These are phyloP conservation scores for Keqinozyma sinolaborantium DNA, from an alignment of 1,139 yeast genomes.

Conservation along the genomic window DNA sequence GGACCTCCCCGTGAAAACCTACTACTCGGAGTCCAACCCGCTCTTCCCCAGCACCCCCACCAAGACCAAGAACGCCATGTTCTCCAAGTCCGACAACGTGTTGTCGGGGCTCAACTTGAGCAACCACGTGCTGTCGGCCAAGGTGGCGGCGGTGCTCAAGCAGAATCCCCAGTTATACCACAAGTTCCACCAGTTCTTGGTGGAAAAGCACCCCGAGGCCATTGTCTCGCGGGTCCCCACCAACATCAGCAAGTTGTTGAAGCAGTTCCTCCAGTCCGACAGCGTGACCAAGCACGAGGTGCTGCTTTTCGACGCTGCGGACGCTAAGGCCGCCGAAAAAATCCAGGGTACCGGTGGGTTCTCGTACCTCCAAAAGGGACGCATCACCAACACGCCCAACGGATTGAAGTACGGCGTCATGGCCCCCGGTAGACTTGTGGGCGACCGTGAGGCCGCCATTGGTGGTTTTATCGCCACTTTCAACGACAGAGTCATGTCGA, in stretches of 20 bases:
- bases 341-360: slow-evolving; percentile 73
- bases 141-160: slow-evolving; percentile 25
- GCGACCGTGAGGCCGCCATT: slow-evolving; percentile 55
- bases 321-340: slow-evolving; percentile 9
- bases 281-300: slow-evolving; percentile 6
- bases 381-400: slow-evolving; percentile 69
- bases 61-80: slow-evolving; percentile 11
- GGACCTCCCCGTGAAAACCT: slow-evolving; percentile 34
- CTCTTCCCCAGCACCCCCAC: slow-evolving; percentile 26
- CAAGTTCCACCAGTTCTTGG: slow-evolving; percentile 32
- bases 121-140: slow-evolving; percentile 20
- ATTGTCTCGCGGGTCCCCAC: slow-evolving; percentile 18
- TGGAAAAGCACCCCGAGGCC: slow-evolving; percentile 32
- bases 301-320: slow-evolving; percentile 3
- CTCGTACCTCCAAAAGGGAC: slow-evolving; percentile 68
- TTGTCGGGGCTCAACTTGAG: slow-evolving; percentile 32
- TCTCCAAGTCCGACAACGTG: slow-evolving; percentile 13
- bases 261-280: slow-evolving; percentile 20
- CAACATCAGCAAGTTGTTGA: slow-evolving; percentile 20
- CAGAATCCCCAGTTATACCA: slow-evolving; percentile 32
- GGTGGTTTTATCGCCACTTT: slow-evolving; percentile 68
- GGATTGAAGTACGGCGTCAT: slow-evolving; percentile 60
- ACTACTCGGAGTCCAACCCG: slow-evolving; percentile 27
- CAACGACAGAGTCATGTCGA: slow-evolving; percentile 34
- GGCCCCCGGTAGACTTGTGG: slow-evolving; percentile 69